A percentile compares a stretch with the other conserved stretches of the same genome.
Evolutionary conservation across 2,329 filamentous ascomycete genomes (phyloP).

Genomic region (Aspergillus tanneri): DNA sequence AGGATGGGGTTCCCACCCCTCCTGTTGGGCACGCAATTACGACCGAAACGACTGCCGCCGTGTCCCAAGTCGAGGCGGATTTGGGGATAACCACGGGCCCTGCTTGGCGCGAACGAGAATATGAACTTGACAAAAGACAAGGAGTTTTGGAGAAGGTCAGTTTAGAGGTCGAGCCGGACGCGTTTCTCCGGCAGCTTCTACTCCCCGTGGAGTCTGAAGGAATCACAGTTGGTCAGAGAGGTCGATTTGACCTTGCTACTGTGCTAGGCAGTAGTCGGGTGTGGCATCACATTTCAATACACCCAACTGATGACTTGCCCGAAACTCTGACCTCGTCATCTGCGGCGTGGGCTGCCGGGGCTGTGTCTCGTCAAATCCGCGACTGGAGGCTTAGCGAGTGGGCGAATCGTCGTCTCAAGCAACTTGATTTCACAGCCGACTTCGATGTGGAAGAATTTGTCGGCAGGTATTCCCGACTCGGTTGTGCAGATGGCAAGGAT

Average conservation of each 20-base stretch:
- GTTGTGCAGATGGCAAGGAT: slow-evolving; percentile 85
- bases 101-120: slow-evolving; percentile 69
- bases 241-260: slow-evolving; percentile 73
- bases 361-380: slow-evolving; percentile 87
- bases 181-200: slow-evolving; percentile 77
- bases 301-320: slow-evolving; percentile 85
- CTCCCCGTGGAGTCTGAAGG: slow-evolving; percentile 76
- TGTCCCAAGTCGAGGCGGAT: slow-evolving; percentile 73
- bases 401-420: slow-evolving; percentile 88
- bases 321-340: slow-evolving; percentile 68
- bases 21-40: slow-evolving; percentile 76
- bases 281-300: slow-evolving; percentile 91
- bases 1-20: slow-evolving; percentile 79
- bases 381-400: slow-evolving; percentile 94
- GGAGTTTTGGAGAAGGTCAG: slow-evolving; percentile 82
- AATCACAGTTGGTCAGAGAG: slow-evolving; percentile 74
- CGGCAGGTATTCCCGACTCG: slow-evolving; percentile 75
- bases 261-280: slow-evolving; percentile 80
- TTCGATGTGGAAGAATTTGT: slow-evolving; percentile 93
- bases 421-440: slow-evolving; percentile 92
- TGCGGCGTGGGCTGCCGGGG: slow-evolving; percentile 89
- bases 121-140: slow-evolving; percentile 77
- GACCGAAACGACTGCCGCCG: slow-evolving; percentile 81
- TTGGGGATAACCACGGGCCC: slow-evolving; percentile 71
- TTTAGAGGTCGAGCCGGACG: slow-evolving; percentile 75